Percentiles rank a stretch among this genome's conserved stretches.
phyloP scores from a whole-genome alignment of 2,329 filamentous ascomycete genomes.

The Claviceps paspali region DNA sequence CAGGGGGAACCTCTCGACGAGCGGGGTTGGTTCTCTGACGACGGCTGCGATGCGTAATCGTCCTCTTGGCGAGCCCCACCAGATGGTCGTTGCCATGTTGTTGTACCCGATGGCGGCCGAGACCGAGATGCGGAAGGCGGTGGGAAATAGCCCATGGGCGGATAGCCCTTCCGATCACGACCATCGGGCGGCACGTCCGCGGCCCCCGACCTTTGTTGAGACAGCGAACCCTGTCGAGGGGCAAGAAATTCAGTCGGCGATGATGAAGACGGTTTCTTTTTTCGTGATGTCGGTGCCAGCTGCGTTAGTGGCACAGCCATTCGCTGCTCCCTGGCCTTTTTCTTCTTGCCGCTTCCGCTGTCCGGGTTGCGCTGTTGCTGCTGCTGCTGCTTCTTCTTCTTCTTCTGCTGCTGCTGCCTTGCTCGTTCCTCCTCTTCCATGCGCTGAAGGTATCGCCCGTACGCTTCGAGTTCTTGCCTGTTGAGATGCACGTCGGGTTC shows the following conservation, averaged over 20 bases:
- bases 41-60: slow-evolving; percentile 18
- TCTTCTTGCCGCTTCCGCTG: slow-evolving; percentile 21
- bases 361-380: slow-evolving; percentile 27
- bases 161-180: slow-evolving; percentile 22
- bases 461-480: slow-evolving; percentile 63
- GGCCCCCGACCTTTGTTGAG: slow-evolving; percentile 23
- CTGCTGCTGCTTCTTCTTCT: slow-evolving; percentile 45
- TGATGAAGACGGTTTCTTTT: slow-evolving; percentile 15
- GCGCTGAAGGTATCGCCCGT: slow-evolving; percentile 53
- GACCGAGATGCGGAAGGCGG: slow-evolving; percentile 27
- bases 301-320: slow-evolving; percentile 38
- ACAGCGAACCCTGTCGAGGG: slow-evolving; percentile 19
- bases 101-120: slow-evolving; percentile 27
- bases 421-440: slow-evolving; percentile 48
- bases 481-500: slow-evolving; percentile 67
- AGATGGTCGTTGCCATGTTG: slow-evolving; percentile 22
- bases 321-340: slow-evolving; percentile 29
- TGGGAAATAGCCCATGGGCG: slow-evolving; percentile 36
- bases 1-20: slow-evolving; percentile 17
- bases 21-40: slow-evolving; percentile 12
- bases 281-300: slow-evolving; percentile 27
- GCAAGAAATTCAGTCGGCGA: slow-evolving; percentile 6
- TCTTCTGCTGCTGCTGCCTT: slow-evolving; percentile 17
- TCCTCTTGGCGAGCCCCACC: slow-evolving; percentile 25
- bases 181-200: slow-evolving; percentile 19